Conservation (phyloP, 2,329 filamentous ascomycete species). For the Akanthomyces dipterigenus region DNA sequence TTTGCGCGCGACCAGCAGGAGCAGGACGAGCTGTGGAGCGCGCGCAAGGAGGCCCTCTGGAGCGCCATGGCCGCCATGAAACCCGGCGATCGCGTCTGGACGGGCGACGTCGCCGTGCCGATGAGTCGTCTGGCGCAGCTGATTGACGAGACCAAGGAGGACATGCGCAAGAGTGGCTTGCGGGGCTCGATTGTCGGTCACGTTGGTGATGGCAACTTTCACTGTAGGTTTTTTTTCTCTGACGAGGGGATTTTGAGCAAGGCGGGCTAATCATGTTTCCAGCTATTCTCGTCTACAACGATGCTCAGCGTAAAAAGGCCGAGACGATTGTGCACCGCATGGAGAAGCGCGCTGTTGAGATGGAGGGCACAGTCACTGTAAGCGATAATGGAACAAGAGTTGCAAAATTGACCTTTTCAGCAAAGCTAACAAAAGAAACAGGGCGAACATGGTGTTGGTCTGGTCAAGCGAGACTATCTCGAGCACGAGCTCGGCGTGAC, state of each 20-base stretch:
- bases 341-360: constrained; percentile 78
- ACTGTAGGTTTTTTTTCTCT: constrained; percentile 37
- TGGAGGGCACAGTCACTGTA: constrained; percentile 76
- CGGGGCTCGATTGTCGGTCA: constrained; percentile 57
- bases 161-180: constrained; percentile 36
- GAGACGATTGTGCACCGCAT: constrained; percentile 72
- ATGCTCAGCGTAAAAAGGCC: constrained; percentile 59
- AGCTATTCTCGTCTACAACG: constrained; percentile 54
- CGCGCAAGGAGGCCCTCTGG: constrained; percentile 79
- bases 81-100: constrained; percentile 71
- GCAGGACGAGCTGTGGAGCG: constrained; percentile 73
- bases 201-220: constrained; percentile 75
- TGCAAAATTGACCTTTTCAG: neutral
- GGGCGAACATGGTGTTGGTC: constrained; percentile 77
- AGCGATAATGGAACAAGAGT: constrained; percentile 17
- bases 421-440: constrained; percentile 19
- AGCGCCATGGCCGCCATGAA: constrained; percentile 63
- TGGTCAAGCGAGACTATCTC: constrained; percentile 81
- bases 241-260: neutral
- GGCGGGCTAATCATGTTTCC: constrained; percentile 15
- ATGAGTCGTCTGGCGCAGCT: constrained; percentile 66
- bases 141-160: constrained; percentile 62
- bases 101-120: constrained; percentile 79
- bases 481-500: constrained; percentile 66
- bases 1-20: constrained; percentile 67